Evolutionary conservation across 805 yeast genomes (phyloP), one percentile per base, ranked within the genome.

Genomic region (Kluyveromyces nonfermentans): DNA sequence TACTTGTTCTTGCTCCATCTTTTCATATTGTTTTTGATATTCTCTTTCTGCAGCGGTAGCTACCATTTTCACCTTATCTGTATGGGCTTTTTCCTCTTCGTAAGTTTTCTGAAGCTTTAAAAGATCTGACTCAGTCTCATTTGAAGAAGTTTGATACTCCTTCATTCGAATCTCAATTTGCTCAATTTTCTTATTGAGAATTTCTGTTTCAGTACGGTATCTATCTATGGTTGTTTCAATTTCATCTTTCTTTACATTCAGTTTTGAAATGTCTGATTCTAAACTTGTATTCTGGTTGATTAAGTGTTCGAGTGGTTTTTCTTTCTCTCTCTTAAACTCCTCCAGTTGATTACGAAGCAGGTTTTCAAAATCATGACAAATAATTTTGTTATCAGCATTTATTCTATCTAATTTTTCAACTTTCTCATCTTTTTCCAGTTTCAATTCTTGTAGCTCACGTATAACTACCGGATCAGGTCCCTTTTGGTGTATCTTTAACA

Each of bases 1-100:
- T 4, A 51, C 53, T 28, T 59, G 61, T 48, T 70, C 72, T 28
- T 59, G 62, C 16, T 60, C 57, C 33, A 63, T 47, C 46, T 68
- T 70, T 3, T 47, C 52, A 16, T 47, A 46, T 7, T 63, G 46
- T 5, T 46, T 50, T 28, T 57, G 46, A 46, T 64, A 64, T 1
- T 35, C 35, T 1, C 21, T 22, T 33, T 55, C 55, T 12, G 56
- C 50, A 0, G 39, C 37, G 4, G 54, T 46, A 0, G 59, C 56
- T n/a, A 55, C 41, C 10, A 37, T 43, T 16, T 58, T 56, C 35
- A 61, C 51, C 7, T 42, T 46, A 4, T 49, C 45, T 6, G 64
- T 50, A 18, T 53, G 51, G 14, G 40, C 41, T 22, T 57, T 53
- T 5, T 55, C 46, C 2, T 38, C 38, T 1, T 45, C 41, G 31